These are phyloP conservation scores for Neurospora sp. DNA, from an alignment of 495 filamentous ascomycete genomes.

Conservation along the genomic window DNA sequence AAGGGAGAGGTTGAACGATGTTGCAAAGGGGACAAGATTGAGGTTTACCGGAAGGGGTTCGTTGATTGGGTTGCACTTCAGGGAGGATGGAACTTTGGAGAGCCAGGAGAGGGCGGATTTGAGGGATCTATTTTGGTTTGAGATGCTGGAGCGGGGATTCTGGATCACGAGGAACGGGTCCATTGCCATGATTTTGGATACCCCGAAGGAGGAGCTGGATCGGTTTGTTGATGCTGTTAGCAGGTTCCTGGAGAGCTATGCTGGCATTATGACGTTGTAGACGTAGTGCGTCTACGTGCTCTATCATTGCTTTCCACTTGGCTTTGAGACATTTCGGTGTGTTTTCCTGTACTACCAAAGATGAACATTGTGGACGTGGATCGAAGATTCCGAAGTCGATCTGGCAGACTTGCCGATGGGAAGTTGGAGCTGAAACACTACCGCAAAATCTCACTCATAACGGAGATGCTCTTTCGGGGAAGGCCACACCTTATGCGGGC, in stretches of 20 bases:
- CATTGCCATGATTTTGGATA: slow-evolving; percentile 33
- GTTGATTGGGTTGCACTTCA: slow-evolving; percentile 36
- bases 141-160: slow-evolving; percentile 38
- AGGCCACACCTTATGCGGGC: neutral
- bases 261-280: slow-evolving; percentile 13
- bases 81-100: slow-evolving; percentile 10
- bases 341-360: neutral
- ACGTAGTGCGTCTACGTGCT: neutral
- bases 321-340: neutral
- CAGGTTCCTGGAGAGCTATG: slow-evolving; percentile 14
- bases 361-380: neutral
- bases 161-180: slow-evolving; percentile 37
- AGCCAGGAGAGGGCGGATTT: slow-evolving; percentile 24
- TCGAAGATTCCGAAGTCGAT: neutral
- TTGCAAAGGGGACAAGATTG: slow-evolving; percentile 25
- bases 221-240: slow-evolving; percentile 26
- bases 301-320: neutral
- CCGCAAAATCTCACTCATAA: neutral
- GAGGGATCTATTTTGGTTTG: slow-evolving; percentile 40
- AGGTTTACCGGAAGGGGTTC: slow-evolving; percentile 34
- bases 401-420: neutral
- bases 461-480: neutral
- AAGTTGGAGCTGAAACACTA: neutral
- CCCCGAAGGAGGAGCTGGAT: slow-evolving; percentile 29
- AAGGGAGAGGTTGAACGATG: slow-evolving; percentile 18